Conservation (phyloP, 768 basidiomycete genomes). For the Auriscalpium orientale region DNA sequence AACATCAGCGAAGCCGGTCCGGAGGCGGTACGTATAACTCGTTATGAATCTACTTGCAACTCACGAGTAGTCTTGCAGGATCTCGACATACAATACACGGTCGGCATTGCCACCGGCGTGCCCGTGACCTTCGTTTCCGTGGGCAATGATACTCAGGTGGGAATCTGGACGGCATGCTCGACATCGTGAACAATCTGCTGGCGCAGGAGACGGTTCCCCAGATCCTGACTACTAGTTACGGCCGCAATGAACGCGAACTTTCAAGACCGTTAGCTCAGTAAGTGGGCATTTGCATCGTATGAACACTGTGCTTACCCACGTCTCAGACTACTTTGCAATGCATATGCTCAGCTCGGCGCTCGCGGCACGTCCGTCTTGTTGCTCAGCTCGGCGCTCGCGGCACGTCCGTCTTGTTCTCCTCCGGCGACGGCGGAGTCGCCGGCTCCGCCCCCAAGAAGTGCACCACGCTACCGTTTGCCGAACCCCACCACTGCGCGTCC, state of each 20-base stretch:
- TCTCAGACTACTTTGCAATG: slow-evolving; percentile 26
- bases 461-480: slow-evolving; percentile 31
- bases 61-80: slow-evolving; percentile 19
- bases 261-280: background rate
- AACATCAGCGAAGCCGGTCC: too few species aligned
- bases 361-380: too few species aligned
- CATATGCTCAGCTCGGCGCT: too few species aligned
- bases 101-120: slow-evolving; percentile 24
- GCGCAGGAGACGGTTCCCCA: slow-evolving; percentile 10
- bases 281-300: background rate
- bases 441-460: slow-evolving; percentile 5
- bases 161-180: slow-evolving; percentile 2
- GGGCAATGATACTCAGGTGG: slow-evolving; percentile 11
- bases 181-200: slow-evolving; percentile 10
- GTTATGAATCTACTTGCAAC: background rate
- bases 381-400: slow-evolving; percentile 28
- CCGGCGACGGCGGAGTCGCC: slow-evolving; percentile 16
- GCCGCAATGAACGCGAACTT: slow-evolving; percentile 9
- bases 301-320: background rate
- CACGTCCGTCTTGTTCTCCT: too few species aligned
- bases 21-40: background rate
- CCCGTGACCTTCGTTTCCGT: slow-evolving; percentile 21
- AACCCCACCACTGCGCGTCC: slow-evolving; percentile 34
- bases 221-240: slow-evolving; percentile 16
- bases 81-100: slow-evolving; percentile 29